Evolutionary conservation across 75 land plant genomes (phyloP).

Genomic region (Picea sitchensis): DNA sequence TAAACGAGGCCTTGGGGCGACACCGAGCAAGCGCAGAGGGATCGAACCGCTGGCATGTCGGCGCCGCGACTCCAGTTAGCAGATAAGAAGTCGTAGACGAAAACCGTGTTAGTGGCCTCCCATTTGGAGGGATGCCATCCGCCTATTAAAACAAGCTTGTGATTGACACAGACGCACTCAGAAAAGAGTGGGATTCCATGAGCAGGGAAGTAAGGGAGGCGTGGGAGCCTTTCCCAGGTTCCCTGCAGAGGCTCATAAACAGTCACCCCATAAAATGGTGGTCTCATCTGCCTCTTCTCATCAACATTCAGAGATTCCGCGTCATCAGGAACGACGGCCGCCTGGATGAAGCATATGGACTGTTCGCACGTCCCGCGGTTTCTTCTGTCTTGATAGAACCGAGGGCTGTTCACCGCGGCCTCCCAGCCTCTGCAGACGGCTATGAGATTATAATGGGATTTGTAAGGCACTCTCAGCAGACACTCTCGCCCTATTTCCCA

Average conservation of each 20-base stretch:
- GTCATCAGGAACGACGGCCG: not conserved
- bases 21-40: constrained; percentile 50
- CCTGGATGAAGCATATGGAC: not conserved
- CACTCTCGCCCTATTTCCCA: constrained; percentile 38
- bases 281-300: not conserved
- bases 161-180: constrained; percentile 24
- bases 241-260: constrained; percentile 22
- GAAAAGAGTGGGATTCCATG: constrained; percentile 54
- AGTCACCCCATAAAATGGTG: constrained; percentile 29
- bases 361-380: constrained; percentile 18
- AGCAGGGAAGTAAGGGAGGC: constrained; percentile 10
- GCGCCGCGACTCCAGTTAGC: constrained; percentile 38
- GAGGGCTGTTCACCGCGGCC: not conserved
- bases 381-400: constrained; percentile 17
- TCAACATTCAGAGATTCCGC: not conserved
- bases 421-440: constrained; percentile 37
- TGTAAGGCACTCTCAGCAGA: constrained; percentile 28
- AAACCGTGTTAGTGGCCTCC: constrained; percentile 22
- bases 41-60: constrained; percentile 36
- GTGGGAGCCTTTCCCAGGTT: constrained; percentile 35
- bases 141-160: constrained; percentile 54
- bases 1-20: constrained; percentile 7
- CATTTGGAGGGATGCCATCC: constrained; percentile 57
- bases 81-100: constrained; percentile 28
- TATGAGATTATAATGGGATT: constrained; percentile 15